phyloP scores from a whole-genome alignment of 805 yeast species.

The Pichia insulana region DNA sequence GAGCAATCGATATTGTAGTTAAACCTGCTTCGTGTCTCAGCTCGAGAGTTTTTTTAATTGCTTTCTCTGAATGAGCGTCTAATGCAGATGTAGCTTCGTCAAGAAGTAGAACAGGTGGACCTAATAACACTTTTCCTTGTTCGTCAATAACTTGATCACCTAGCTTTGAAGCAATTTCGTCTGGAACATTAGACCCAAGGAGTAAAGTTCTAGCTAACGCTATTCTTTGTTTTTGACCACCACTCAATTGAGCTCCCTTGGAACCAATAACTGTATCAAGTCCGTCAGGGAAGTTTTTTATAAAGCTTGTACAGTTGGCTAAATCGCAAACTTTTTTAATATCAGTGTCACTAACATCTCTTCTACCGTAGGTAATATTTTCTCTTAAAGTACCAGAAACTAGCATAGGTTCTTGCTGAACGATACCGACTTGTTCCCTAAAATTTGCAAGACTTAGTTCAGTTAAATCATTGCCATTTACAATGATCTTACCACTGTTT shows the following conservation, averaged over 20 bases:
- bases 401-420: slow-evolving; percentile 85
- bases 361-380: slow-evolving; percentile 69
- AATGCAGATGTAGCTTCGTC: slow-evolving; percentile 96
- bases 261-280: slow-evolving; percentile 80
- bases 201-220: slow-evolving; percentile 85
- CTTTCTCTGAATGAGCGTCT: slow-evolving; percentile 80
- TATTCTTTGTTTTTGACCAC: slow-evolving; percentile 91
- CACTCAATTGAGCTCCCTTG: slow-evolving; percentile 80
- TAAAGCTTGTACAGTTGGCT: slow-evolving; percentile 68
- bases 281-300: slow-evolving; percentile 70
- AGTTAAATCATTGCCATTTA: slow-evolving; percentile 57
- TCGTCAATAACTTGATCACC: slow-evolving; percentile 13
- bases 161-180: slow-evolving; percentile 4
- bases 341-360: slow-evolving; percentile 52
- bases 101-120: slow-evolving; percentile 71
- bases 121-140: slow-evolving; percentile 22
- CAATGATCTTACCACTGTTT: slow-evolving; percentile 46
- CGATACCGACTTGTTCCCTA: slow-evolving; percentile 75
- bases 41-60: slow-evolving; percentile 66
- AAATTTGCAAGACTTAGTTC: slow-evolving; percentile 63
- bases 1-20: slow-evolving; percentile 87
- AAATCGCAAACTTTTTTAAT: slow-evolving; percentile 50
- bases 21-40: slow-evolving; percentile 45
- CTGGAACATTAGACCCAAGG: slow-evolving; percentile 28
- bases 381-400: slow-evolving; percentile 82